Evolutionary conservation across 257 asterid species (phyloP).

Genomic region (Mentha longifolia): DNA sequence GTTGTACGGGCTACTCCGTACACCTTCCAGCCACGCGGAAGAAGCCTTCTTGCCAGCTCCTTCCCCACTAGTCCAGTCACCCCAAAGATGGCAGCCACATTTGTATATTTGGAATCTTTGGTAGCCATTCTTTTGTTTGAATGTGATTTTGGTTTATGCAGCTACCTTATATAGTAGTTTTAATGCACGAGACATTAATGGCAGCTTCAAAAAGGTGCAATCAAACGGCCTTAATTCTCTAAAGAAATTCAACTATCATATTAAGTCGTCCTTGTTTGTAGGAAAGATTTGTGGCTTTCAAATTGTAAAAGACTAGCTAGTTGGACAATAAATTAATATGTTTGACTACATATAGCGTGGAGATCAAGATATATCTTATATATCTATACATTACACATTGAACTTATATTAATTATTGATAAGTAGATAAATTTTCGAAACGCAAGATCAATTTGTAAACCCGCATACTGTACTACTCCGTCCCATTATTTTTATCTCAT

Average conservation of each 20-base stretch:
- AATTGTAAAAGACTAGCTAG: conserved; percentile 24
- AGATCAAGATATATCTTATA: not conserved
- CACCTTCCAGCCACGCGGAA: conserved; percentile 72
- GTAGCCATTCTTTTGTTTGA: conserved; percentile 36
- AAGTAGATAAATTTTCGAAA: no score
- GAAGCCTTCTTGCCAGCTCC: conserved; percentile 68
- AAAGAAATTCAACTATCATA: conserved; percentile 19
- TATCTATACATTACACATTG: not conserved
- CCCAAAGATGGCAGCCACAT: conserved; percentile 78
- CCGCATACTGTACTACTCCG: no score
- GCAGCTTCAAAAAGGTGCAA: conserved; percentile 9
- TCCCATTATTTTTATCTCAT: no score
- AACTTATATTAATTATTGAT: no score
- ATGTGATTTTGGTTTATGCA: conserved; percentile 11
- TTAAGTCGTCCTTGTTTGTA: conserved; percentile 37
- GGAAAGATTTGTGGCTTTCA: conserved; percentile 40
- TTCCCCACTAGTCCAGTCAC: conserved; percentile 82
- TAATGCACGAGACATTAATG: conserved; percentile 13
- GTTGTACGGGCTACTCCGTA: conserved; percentile 73
- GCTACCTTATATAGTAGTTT: conserved; percentile 23
- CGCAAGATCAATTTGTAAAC: no score
- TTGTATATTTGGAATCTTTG: conserved; percentile 25
- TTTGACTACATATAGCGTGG: not conserved
- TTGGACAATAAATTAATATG: conserved; percentile 13
- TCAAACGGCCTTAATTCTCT: not conserved